Evolutionary conservation across 2,329 filamentous ascomycete genomes (phyloP).

Genomic region (Chaetomiaceae sp.): DNA sequence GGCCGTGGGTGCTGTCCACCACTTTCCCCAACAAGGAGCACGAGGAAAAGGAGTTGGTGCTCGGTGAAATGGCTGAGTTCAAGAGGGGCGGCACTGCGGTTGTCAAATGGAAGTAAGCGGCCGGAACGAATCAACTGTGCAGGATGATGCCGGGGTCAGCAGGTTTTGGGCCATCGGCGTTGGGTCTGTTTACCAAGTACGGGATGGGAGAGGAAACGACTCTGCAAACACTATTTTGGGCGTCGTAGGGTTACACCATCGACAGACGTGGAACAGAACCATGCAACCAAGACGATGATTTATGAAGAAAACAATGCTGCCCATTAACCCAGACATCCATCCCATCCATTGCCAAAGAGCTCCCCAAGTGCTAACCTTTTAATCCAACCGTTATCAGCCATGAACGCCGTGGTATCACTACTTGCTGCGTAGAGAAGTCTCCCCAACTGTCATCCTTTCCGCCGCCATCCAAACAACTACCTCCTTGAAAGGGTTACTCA

Average conservation of each 20-base stretch:
- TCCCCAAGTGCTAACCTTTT: neutral
- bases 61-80: conserved; percentile 61
- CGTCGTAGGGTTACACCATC: too few relatives aligned
- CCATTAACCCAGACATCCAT: neutral
- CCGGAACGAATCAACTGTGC: neutral
- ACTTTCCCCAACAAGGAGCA: conserved; percentile 82
- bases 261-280: neutral
- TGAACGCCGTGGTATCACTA: conserved; percentile 11
- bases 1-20: conserved; percentile 72
- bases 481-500: too few relatives aligned
- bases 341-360: too few relatives aligned
- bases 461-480: too few relatives aligned
- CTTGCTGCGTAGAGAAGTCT: neutral
- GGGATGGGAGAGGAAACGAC: neutral
- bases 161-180: neutral
- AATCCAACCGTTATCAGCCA: conserved; percentile 5
- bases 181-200: neutral
- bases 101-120: conserved; percentile 49
- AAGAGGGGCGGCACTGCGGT: conserved; percentile 62
- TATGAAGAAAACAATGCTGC: neutral
- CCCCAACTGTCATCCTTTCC: too few relatives aligned
- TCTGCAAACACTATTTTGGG: neutral
- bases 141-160: neutral
- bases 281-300: neutral
- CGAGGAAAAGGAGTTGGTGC: conserved; percentile 56